These are phyloP conservation scores for Saitoella complicata DNA, from an alignment of 805 yeast genomes.

Conservation along the genomic window DNA sequence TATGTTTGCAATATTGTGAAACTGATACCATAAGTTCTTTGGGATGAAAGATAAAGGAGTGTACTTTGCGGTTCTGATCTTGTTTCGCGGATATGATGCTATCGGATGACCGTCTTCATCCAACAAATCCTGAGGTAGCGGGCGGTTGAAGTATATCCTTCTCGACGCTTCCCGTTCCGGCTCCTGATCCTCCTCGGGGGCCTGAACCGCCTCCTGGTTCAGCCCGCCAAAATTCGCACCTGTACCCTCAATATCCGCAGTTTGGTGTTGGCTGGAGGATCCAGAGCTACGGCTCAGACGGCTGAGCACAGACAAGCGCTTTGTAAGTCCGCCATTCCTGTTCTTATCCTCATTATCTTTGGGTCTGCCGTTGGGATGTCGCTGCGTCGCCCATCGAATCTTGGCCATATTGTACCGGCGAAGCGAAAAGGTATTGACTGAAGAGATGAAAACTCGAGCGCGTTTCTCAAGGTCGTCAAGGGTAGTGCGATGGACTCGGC, in stretches of 20 bases:
- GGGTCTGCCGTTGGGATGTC: conserved; percentile 7
- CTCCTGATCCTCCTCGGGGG: not conserved
- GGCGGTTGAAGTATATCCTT: conserved; percentile 33
- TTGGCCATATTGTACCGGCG: too few relatives aligned
- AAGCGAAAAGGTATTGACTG: too few relatives aligned
- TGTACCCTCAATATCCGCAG: not conserved
- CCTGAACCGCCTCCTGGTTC: not conserved
- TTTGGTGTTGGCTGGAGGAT: not conserved
- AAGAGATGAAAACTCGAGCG: too few relatives aligned
- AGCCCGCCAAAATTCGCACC: not conserved
- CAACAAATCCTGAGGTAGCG: conserved; percentile 29
- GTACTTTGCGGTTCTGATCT: conserved; percentile 88
- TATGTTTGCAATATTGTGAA: conserved; percentile 75
- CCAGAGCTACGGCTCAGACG: conserved; percentile 2
- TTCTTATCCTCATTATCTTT: conserved; percentile 5
- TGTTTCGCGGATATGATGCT: conserved; percentile 62
- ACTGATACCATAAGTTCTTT: conserved; percentile 64
- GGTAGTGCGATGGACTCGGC: too few relatives aligned
- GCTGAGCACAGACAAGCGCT: not conserved
- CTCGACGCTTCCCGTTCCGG: conserved; percentile 17
- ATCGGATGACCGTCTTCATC: conserved; percentile 42
- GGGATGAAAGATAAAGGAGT: conserved; percentile 83
- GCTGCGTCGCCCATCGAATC: conserved; percentile 11
- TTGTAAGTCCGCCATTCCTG: conserved; percentile 6
- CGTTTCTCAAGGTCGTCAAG: too few relatives aligned